Evolutionary conservation across 306 rosid species (phyloP).

Genomic region (Carpinus viminea): DNA sequence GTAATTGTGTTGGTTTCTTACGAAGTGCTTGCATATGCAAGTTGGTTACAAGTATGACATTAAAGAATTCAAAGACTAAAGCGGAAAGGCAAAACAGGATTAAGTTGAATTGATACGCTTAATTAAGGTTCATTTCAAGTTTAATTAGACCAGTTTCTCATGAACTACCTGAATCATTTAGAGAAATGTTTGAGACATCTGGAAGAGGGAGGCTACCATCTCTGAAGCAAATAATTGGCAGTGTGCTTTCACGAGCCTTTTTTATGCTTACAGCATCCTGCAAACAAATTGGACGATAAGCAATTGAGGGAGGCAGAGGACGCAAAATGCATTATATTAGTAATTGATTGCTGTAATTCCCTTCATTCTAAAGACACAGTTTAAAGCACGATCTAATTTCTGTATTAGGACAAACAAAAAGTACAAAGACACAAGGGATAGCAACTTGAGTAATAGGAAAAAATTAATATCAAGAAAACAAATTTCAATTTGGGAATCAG

Average conservation of each 20-base stretch:
- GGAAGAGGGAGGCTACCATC: constrained; percentile 93
- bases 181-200: constrained; percentile 59
- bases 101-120: constrained; percentile 16
- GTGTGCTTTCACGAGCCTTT: constrained; percentile 47
- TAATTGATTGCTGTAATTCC: constrained; percentile 1
- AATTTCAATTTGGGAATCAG: constrained; percentile 8
- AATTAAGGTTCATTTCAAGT: constrained; percentile 19
- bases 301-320: constrained; percentile 21
- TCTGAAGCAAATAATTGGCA: constrained; percentile 84
- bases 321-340: constrained; percentile 13
- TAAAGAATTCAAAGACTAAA: not conserved
- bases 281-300: constrained; percentile 32
- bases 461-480: not conserved
- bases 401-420: not conserved
- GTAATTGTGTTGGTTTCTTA: not conserved
- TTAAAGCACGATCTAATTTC: constrained; percentile 8
- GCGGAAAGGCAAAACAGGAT: constrained; percentile 10
- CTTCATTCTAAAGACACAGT: not conserved
- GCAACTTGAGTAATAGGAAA: not conserved
- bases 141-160: constrained; percentile 30
- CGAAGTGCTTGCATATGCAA: not conserved
- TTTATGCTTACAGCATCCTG: constrained; percentile 60
- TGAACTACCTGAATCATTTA: constrained; percentile 50
- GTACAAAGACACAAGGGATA: not conserved
- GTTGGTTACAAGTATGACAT: not conserved